Evolutionary conservation across 73 alveolate genomes (phyloP).

Genomic region (Symbiodinium pilosum): DNA sequence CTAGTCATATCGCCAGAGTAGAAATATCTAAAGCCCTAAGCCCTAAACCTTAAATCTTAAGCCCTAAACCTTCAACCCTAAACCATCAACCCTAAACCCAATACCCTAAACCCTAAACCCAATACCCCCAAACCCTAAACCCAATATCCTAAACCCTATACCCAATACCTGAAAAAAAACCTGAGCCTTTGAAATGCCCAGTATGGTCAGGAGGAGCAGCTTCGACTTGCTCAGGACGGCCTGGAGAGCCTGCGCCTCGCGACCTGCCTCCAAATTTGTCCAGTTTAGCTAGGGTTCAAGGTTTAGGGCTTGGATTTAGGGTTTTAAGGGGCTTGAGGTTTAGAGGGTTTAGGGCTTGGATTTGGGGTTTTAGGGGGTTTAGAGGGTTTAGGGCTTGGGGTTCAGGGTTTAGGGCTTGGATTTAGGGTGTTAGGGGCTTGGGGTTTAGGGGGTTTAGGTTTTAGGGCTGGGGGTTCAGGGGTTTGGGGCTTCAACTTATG

Average conservation of each 20-base stretch:
- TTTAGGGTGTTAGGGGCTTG: background rate
- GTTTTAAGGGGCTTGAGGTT: background rate
- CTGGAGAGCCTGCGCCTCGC: background rate
- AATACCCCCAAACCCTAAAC: background rate
- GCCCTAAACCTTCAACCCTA: background rate
- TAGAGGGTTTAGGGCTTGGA: background rate
- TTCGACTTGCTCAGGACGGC: background rate
- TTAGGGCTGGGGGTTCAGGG: background rate
- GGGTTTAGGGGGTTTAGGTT: background rate
- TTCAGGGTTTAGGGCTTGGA: background rate
- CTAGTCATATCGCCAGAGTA: too few relatives aligned
- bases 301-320: background rate
- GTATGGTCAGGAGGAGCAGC: background rate
- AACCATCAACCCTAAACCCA: background rate
- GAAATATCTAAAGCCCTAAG: too few relatives aligned
- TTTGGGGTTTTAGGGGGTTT: background rate
- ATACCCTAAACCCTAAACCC: background rate
- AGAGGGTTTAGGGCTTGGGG: background rate
- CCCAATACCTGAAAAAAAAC: background rate
- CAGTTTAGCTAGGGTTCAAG: background rate
- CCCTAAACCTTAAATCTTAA: background rate
- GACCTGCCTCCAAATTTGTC: background rate
- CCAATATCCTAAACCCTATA: background rate
- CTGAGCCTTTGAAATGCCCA: background rate
- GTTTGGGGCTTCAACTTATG: background rate